phyloP scores from a whole-genome alignment of 140 eudicot genomes.

The Anethum foeniculum region DNA sequence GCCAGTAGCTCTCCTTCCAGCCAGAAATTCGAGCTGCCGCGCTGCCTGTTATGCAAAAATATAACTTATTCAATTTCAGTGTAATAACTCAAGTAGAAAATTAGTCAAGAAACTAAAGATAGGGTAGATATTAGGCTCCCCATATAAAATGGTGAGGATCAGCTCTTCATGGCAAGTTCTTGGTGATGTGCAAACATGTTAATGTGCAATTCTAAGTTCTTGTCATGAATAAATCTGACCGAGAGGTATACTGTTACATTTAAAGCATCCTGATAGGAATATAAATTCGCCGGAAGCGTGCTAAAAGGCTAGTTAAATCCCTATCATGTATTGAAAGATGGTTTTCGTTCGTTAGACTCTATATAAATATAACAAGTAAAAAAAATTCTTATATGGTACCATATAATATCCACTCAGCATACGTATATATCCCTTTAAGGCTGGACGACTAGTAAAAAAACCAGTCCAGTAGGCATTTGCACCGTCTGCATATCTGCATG shows the following conservation, averaged over 20 bases:
- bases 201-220: neutral
- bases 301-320: neutral
- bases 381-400: constrained; percentile 29
- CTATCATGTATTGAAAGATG: neutral
- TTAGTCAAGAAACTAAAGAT: neutral
- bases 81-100: neutral
- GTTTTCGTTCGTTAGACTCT: neutral
- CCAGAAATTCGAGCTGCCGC: constrained; percentile 74
- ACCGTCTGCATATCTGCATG: constrained; percentile 66
- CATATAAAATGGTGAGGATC: neutral
- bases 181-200: neutral
- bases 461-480: constrained; percentile 86
- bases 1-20: constrained; percentile 45
- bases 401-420: constrained; percentile 82
- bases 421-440: constrained; percentile 73
- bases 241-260: neutral
- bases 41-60: constrained; percentile 46
- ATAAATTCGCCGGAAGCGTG: neutral
- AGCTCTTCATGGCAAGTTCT: neutral
- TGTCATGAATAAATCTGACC: neutral
- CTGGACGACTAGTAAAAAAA: constrained; percentile 84
- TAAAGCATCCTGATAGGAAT: neutral
- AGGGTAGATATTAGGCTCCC: neutral
- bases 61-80: neutral
- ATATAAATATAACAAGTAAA: neutral